Base-by-base conservation (phyloP, 148 eudicot species). In the Talinum fruticosum region DNA sequence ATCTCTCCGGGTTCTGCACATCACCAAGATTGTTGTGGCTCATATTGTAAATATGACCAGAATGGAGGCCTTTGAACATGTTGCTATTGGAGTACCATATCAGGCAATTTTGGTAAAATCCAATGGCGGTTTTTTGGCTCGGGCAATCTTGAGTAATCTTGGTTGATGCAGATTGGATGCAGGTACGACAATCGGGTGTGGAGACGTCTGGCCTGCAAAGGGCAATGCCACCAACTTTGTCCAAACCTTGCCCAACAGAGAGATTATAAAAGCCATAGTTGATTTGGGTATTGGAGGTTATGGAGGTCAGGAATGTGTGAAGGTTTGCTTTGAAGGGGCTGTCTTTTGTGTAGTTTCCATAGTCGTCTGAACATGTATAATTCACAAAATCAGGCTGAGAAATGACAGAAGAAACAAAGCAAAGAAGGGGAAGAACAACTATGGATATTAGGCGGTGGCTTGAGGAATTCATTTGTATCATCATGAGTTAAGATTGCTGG, bases 181-280 rank as follows among this genome's bases (percentile, higher is more conserved):
- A 86, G 18, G 44, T 26, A 13, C 70, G 81, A 62, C 89, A 86
- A 24, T 36, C 59, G 5, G 81, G 16, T 2, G 54, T 75, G 44
- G 74, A 32, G 10, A 79, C 13, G 44, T 89, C 92, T 26, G 82
- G 88, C 68, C 88, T 72, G 74, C 90, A 89, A 19, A 89, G 79
- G 19, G 69, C 87, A 16, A 84, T 19, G 1, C 78, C 84, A 38
- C 86, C 10, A 66, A 59, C 88, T 51, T 37, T 75, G 44, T 89
- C 81, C 0, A 81, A 26, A 45, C 45, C 34, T 53, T 82, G 32
- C 47, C 85, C 89, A 1, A 29, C 4, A 1, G 85, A 78, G 49
- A 79, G 45, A n/a, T 76, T 81, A 79, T 69, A 74, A 69, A 84
- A 87, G n/a, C 86, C 86, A 49, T 76, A 76, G 41, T 66, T 62